These are phyloP conservation scores for Heracleum sosnowskyi DNA, from an alignment of 129 eudicot species.

Conservation along the genomic window DNA sequence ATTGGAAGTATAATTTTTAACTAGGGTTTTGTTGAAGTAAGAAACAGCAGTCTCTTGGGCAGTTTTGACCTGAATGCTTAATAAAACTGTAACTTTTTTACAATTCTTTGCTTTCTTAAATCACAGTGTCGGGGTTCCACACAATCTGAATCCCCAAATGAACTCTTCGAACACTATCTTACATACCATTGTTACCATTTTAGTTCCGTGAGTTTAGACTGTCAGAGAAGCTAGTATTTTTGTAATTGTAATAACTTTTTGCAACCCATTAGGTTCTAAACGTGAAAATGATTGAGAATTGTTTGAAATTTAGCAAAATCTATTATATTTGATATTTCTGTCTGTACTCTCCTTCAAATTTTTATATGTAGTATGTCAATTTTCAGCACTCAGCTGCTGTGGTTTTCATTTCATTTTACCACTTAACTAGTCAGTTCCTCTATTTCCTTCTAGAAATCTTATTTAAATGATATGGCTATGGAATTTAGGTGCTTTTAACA, in stretches of 20 bases:
- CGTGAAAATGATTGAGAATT: background rate
- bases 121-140: background rate
- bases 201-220: background rate
- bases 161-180: background rate
- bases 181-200: background rate
- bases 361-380: background rate
- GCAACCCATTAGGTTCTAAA: background rate
- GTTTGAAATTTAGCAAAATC: background rate
- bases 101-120: background rate
- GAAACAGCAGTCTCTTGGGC: background rate
- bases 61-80: background rate
- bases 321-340: background rate
- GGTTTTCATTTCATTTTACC: background rate
- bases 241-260: background rate
- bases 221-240: background rate
- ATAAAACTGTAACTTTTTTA: background rate
- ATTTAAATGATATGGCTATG: background rate
- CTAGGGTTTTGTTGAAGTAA: constrained; percentile 4
- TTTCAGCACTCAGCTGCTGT: background rate
- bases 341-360: background rate
- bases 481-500: constrained; percentile 55
- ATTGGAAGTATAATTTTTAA: background rate
- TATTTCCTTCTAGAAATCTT: background rate
- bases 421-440: background rate
- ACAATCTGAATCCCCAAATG: background rate